phyloP scores from a whole-genome alignment of 257 asterid genomes.

The Solanum sejunctum region DNA sequence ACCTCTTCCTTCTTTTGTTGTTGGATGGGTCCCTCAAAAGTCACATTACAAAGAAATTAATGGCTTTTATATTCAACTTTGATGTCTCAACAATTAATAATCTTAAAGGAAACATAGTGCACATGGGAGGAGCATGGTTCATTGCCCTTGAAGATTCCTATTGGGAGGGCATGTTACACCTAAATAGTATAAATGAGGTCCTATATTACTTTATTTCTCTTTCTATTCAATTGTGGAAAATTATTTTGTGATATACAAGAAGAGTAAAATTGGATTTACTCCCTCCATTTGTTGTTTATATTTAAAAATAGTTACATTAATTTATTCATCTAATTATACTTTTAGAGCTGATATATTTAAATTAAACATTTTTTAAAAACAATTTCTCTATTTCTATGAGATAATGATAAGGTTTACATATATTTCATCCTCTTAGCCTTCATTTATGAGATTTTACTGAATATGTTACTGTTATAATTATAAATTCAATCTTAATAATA shows the following conservation, averaged over 20 bases:
- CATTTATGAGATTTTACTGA: too few species aligned
- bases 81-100: constrained; percentile 24
- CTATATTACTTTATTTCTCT: neutral
- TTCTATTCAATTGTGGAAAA: neutral
- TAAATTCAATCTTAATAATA: too few species aligned
- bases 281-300: too few species aligned
- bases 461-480: too few species aligned
- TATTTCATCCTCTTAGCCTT: too few species aligned
- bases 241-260: neutral
- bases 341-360: too few species aligned
- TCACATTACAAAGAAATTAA: constrained; percentile 13
- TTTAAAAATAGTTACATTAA: too few species aligned
- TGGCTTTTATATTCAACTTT: constrained; percentile 8
- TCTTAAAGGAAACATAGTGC: constrained; percentile 23
- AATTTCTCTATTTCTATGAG: too few species aligned
- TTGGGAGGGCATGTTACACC: neutral
- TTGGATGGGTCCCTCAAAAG: constrained; percentile 27
- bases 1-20: constrained; percentile 7
- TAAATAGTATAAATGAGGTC: neutral
- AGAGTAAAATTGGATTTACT: neutral
- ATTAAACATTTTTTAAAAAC: too few species aligned
- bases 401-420: accelerated
- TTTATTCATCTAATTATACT: too few species aligned
- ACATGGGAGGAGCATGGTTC: constrained; percentile 27
- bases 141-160: constrained; percentile 19